These are phyloP conservation scores for Parastagonospora avenae DNA, from an alignment of 2,329 filamentous ascomycete species.

Conservation along the genomic window DNA sequence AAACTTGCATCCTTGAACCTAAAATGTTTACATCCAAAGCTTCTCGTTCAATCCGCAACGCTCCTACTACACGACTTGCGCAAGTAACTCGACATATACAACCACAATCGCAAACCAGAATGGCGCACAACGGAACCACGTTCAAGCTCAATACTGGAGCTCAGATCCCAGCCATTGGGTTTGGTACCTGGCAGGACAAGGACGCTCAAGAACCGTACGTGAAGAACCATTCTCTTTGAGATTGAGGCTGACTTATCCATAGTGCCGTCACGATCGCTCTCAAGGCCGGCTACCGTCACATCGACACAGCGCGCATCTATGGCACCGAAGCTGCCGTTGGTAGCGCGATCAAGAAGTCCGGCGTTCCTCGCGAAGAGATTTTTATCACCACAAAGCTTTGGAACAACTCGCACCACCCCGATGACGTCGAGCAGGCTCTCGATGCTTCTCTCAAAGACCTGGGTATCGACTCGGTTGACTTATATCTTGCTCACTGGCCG, in stretches of 20 bases:
- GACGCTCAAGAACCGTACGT: slow-evolving; percentile 35
- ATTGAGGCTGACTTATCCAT: not conserved
- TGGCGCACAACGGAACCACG: slow-evolving; percentile 44
- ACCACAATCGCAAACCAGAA: slow-evolving; percentile 23
- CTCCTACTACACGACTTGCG: slow-evolving; percentile 14
- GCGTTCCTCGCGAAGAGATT: slow-evolving; percentile 46
- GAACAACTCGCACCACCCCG: slow-evolving; percentile 81
- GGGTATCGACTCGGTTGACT: slow-evolving; percentile 83
- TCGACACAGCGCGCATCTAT: slow-evolving; percentile 37
- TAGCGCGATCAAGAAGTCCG: slow-evolving; percentile 37
- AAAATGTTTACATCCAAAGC: slow-evolving; percentile 22
- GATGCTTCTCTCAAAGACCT: slow-evolving; percentile 76
- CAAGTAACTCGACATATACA: slow-evolving; percentile 23
- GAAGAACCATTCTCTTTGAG: not conserved
- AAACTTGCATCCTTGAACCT: not conserved
- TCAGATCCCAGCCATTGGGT: slow-evolving; percentile 75
- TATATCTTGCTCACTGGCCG: slow-evolving; percentile 81
- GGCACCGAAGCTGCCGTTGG: slow-evolving; percentile 32
- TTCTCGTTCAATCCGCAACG: slow-evolving; percentile 17
- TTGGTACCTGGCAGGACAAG: slow-evolving; percentile 50
- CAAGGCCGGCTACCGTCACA: slow-evolving; percentile 37
- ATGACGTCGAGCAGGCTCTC: slow-evolving; percentile 71
- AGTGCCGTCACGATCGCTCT: slow-evolving; percentile 47
- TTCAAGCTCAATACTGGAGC: slow-evolving; percentile 69
- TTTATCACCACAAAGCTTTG: slow-evolving; percentile 77